A percentile compares a stretch with the other conserved stretches of the same genome.
Evolutionary conservation across 2,329 filamentous ascomycete genomes (phyloP).

Genomic region (Bipolaris bicolor): DNA sequence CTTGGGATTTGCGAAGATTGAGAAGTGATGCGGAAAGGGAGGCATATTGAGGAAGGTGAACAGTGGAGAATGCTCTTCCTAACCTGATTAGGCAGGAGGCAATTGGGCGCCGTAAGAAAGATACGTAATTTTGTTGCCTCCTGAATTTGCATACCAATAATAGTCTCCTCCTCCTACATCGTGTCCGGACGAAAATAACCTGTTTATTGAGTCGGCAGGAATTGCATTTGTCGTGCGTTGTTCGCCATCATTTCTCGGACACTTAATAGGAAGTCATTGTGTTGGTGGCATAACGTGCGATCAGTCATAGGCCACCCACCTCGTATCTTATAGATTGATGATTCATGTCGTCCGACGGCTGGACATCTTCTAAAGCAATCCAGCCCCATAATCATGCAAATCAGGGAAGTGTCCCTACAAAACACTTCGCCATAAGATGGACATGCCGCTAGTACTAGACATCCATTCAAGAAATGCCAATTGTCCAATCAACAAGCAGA

Average conservation of each 20-base stretch:
- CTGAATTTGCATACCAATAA: neutral
- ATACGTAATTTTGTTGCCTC: conserved; percentile 14
- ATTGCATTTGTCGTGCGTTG: neutral
- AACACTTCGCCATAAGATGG: too few relatives aligned
- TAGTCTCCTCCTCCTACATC: neutral
- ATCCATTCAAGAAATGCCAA: neutral
- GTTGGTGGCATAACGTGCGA: neutral
- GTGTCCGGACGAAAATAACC: neutral
- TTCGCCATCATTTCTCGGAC: neutral
- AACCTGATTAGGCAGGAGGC: conserved; percentile 14
- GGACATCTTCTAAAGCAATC: neutral
- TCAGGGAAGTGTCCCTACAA: neutral
- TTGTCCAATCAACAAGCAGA: neutral
- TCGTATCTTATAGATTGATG: neutral
- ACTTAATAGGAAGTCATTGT: neutral
- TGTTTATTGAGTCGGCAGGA: neutral
- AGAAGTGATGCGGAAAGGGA: conserved; percentile 1
- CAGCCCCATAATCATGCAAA: neutral
- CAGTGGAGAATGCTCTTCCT: conserved; percentile 1
- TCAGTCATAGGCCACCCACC: neutral
- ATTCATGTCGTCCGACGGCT: neutral
- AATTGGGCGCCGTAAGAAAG: conserved; percentile 6
- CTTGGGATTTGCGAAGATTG: conserved; percentile 3
- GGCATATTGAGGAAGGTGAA: conserved; percentile 14
- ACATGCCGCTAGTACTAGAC: neutral